Evolutionary conservation across 2,329 filamentous ascomycete species (phyloP).

Genomic region (Trichoderma breve): DNA sequence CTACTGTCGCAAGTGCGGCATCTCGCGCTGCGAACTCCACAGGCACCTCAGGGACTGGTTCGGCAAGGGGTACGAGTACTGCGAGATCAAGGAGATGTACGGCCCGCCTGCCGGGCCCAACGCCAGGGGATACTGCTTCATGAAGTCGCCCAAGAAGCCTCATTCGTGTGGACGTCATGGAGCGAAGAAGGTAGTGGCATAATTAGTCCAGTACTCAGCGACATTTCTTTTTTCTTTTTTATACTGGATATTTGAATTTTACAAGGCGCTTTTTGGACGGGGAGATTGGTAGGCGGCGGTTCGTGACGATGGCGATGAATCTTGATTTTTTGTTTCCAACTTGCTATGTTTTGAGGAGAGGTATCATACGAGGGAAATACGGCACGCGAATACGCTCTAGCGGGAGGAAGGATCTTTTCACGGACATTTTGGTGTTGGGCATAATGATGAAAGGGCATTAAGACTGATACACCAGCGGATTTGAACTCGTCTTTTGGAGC

Average conservation of each 20-base stretch:
- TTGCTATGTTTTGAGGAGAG: background rate
- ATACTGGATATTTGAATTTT: background rate
- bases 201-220: too few relatives aligned
- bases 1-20: conserved; percentile 61
- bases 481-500: background rate
- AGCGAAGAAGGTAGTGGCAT: conserved; percentile 24
- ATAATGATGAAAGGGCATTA: background rate
- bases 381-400: background rate
- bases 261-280: background rate
- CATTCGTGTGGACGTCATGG: conserved; percentile 57
- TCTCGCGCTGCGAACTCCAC: conserved; percentile 61
- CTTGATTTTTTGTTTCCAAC: background rate
- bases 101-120: conserved; percentile 47
- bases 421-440: background rate
- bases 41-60: conserved; percentile 61
- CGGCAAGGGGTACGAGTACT: conserved; percentile 57
- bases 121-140: conserved; percentile 54
- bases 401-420: background rate
- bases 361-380: background rate
- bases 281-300: background rate
- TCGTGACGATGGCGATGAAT: background rate
- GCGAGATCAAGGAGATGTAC: conserved; percentile 57
- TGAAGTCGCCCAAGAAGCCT: conserved; percentile 59
- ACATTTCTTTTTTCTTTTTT: too few relatives aligned
- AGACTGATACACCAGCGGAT: background rate